Base-by-base conservation (phyloP, 176 grass and related monocot species). In the Miscanthus lutarioriparius region DNA sequence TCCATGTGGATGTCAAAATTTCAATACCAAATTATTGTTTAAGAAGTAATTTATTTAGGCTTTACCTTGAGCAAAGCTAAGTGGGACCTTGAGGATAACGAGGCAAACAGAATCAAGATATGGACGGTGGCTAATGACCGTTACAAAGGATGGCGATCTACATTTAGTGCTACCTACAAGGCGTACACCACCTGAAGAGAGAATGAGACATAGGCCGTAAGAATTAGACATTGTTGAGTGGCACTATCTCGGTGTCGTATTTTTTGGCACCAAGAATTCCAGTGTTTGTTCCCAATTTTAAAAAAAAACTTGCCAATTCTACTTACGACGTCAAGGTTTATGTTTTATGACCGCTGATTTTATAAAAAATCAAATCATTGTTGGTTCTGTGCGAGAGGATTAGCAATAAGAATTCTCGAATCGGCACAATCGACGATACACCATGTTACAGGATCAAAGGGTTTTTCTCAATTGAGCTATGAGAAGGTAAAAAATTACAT, bases 211-310 rank as follows among this genome's bases (percentile, higher is more conserved):
- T 17, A 67, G 33, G 15, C 16, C 41, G 14, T 4, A 27, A 27
- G 70, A 48, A 45, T 7, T 73, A 73, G 41, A 73, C 41, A 27
- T 47, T 73, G 70, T 73, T 48, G 41, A 73, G 23, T 73, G 51
- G 45, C 45, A 16, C 45, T 48, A 48, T 48, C n/a, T n/a, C n/a
- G 14, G 45, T 48, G 45, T 48, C 45, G 14, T 48, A 48, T 48
- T 48, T n/a, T n/a, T 48, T 48, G 45, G 45, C 14, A 48, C 12
- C 11, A 48, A 48, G 45, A 48, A 48, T 48, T 16, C 45, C n/a
- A n/a, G n/a, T n/a, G n/a, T 48, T 48, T 15, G 12, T 48, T 16
- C 14, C 45, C 12, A 48, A 14, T 15, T 15, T 48, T 48, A 16
- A 48, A 16, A n/a, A n/a, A n/a, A n/a, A 5, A 48, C 45, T 48